Evolutionary conservation across 2,329 filamentous ascomycete genomes (phyloP).

Genomic region (Sphaerulina musiva): DNA sequence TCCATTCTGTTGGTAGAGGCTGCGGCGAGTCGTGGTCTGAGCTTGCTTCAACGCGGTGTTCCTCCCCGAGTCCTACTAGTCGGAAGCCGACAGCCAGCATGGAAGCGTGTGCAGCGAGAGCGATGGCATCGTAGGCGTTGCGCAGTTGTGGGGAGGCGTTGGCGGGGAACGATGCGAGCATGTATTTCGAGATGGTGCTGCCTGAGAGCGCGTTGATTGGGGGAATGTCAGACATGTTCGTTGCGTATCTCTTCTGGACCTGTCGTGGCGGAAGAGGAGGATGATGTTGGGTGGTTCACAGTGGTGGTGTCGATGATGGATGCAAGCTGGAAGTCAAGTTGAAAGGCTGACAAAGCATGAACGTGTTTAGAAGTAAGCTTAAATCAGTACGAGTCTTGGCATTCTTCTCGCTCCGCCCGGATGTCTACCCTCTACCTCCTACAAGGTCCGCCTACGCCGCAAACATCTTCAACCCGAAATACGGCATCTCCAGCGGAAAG

Average conservation of each 20-base stretch:
- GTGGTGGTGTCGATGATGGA: too few species aligned
- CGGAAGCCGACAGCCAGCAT: slow-evolving; percentile 75
- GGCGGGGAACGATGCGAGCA: slow-evolving; percentile 41
- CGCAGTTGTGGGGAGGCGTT: slow-evolving; percentile 46
- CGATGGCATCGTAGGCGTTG: slow-evolving; percentile 72
- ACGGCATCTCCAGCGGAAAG: too few species aligned
- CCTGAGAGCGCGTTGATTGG: slow-evolving; percentile 41
- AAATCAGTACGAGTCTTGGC: too few species aligned
- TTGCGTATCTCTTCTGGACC: neutral
- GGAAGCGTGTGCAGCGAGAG: slow-evolving; percentile 75
- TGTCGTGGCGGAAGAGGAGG: neutral
- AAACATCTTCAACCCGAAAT: too few species aligned
- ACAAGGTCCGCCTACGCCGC: too few species aligned
- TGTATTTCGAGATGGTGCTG: slow-evolving; percentile 38
- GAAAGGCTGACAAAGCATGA: too few species aligned
- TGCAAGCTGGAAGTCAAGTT: too few species aligned
- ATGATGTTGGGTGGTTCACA: neutral
- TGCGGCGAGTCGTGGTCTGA: slow-evolving; percentile 43
- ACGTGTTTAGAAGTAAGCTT: too few species aligned
- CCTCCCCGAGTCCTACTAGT: slow-evolving; percentile 76
- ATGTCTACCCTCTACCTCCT: too few species aligned
- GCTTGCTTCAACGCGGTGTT: slow-evolving; percentile 53
- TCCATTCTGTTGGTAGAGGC: slow-evolving; percentile 73
- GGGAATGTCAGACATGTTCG: slow-evolving; percentile 6
- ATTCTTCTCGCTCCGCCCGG: too few species aligned